phyloP scores from a whole-genome alignment of 2,329 filamentous ascomycete genomes.

The Fusarium sp. region DNA sequence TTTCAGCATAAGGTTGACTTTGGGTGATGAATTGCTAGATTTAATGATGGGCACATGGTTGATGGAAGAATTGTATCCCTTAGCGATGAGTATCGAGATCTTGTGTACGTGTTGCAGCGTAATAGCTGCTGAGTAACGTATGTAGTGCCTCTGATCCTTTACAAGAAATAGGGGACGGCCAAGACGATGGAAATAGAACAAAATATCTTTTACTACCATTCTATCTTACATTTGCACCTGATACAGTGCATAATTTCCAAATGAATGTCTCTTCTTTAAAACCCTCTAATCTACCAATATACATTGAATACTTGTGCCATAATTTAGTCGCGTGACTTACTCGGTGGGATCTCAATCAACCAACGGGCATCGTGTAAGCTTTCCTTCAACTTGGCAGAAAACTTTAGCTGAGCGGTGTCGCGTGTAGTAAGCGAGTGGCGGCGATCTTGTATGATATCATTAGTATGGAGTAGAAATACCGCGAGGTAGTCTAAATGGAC shows the following conservation, averaged over 20 bases:
- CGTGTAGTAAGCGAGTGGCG: not conserved
- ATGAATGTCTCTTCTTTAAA: not conserved
- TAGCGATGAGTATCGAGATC: conserved; percentile 40
- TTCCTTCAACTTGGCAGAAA: too few relatives aligned
- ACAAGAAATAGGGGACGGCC: not conserved
- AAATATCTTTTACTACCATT: not conserved
- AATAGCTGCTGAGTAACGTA: not conserved
- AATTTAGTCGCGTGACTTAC: not conserved
- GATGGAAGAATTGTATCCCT: conserved; percentile 42
- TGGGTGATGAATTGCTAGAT: conserved; percentile 44
- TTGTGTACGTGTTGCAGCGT: conserved; percentile 26
- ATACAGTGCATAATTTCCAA: not conserved
- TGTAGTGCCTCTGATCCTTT: not conserved
- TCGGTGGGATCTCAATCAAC: too few relatives aligned
- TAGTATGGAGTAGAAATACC: not conserved
- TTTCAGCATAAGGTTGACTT: conserved; percentile 61
- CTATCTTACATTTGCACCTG: too few relatives aligned
- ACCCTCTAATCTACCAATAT: too few relatives aligned
- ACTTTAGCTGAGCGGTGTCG: not conserved
- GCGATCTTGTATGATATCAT: not conserved
- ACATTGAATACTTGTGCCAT: not conserved
- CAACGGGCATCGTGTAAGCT: not conserved
- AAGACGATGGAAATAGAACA: conserved; percentile 20
- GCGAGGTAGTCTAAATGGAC: not conserved
- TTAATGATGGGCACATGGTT: conserved; percentile 51